Evolutionary conservation across 2,329 filamentous ascomycete species (phyloP), one percentile per base, ranked within the genome.

Genomic region (Geosmithia putterillii): DNA sequence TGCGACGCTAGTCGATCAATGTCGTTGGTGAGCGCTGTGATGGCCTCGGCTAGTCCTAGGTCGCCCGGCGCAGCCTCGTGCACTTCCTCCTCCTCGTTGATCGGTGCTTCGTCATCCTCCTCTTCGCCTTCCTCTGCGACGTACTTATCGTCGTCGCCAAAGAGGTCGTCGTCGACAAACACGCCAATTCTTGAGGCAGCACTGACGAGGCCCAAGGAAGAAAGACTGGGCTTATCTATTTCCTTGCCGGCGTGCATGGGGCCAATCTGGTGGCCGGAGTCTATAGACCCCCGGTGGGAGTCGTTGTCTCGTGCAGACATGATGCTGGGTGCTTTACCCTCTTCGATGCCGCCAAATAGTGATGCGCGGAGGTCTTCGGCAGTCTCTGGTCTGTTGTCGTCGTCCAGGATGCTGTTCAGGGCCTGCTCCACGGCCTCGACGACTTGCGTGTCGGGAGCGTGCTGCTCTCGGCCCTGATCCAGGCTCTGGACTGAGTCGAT

Each of bases 1-100:
- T 98, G 92, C 3, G 88, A 80, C 9, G 76, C 74, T 17, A 98
- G 71, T 50, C 88, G 86, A 54, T 95, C 88, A 48, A 98, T 95
- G 50, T 96, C 89, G 41, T 82, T 80, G 1, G 83, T 87, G n/a
- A 98, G 71, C 2, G 76, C 81, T 38, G 86, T 81, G 50, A 98
- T 95, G 9, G 94, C 90, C 64, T 98, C 94, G 1, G 88, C 86
- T 28, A 98, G 65, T 1, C 92, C 92, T 3, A 98, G 73, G 58
- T 98, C 92, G 34, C 92, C 92, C 1, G 94, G 92, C 0, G 88
- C 90, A 38, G 92, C 94, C 67, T 95, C 85, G 52, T 94, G 87
- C 8, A 98, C 87, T 51, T 88, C 83, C 49, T 95, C 88, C 12
- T 83, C 77, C 4, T 79, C 72, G 40, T 79, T 76, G 3, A 70